Percentiles rank a stretch among this genome's conserved stretches.
These are phyloP conservation scores for Ailanthus altissimus DNA, from an alignment of 345 rosid genomes.

Conservation along the genomic window DNA sequence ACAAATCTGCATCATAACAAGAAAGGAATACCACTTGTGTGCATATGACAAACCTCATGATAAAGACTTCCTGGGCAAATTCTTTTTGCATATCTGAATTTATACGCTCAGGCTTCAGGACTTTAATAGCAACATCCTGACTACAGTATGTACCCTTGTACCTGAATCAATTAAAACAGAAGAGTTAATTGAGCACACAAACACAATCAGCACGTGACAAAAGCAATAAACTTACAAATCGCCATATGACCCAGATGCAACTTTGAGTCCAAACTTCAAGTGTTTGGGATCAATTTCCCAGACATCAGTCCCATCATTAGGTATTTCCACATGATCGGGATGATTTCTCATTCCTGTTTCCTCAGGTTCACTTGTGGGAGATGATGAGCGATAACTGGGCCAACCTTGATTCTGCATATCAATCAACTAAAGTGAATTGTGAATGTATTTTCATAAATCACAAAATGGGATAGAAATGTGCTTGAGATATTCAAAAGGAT, in stretches of 20 bases:
- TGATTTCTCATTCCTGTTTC: conserved; percentile 33
- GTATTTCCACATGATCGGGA: conserved; percentile 69
- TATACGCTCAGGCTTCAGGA: conserved; percentile 90
- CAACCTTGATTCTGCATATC: conserved; percentile 54
- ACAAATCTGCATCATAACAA: conserved; percentile 1
- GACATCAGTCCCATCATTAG: conserved; percentile 88
- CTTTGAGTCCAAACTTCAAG: conserved; percentile 72
- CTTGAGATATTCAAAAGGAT: not conserved
- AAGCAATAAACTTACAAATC: conserved; percentile 70
- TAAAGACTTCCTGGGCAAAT: conserved; percentile 95
- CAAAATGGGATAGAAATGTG: not conserved
- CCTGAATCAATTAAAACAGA: conserved; percentile 42
- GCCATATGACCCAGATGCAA: conserved; percentile 97
- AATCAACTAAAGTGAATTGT: conserved; percentile 19
- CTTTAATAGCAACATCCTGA: conserved; percentile 97
- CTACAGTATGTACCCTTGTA: conserved; percentile 90
- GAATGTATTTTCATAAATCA: not conserved
- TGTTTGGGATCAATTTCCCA: conserved; percentile 87
- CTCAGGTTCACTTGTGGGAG: conserved; percentile 51
- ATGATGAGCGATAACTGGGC: conserved; percentile 49
- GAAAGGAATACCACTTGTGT: not conserved
- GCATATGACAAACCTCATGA: conserved; percentile 69
- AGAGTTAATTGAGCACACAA: conserved; percentile 6
- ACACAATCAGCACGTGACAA: conserved; percentile 16
- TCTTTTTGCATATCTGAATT: conserved; percentile 83